Percentiles rank a stretch among this genome's conserved stretches.
These are phyloP conservation scores for Pseudogymnoascus sp. DNA, from an alignment of 2,329 filamentous ascomycete species.

Conservation along the genomic window DNA sequence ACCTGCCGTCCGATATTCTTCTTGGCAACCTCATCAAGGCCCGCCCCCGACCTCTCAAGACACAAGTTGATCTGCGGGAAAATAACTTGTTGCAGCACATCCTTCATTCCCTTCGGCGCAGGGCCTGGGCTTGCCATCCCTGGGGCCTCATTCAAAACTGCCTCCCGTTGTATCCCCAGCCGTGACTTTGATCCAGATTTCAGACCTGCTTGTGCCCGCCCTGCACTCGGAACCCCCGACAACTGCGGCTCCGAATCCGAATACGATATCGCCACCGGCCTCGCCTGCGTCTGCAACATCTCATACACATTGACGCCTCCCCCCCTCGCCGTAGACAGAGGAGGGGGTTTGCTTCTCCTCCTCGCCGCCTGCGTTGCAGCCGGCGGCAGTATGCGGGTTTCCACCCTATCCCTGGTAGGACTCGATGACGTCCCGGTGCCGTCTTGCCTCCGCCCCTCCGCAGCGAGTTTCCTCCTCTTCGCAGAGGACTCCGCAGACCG, in stretches of 20 bases:
- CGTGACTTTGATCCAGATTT: not conserved
- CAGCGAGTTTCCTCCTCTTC: not conserved
- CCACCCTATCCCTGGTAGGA: not conserved
- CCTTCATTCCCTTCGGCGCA: not conserved
- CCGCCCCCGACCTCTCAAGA: not conserved
- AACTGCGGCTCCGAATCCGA: not conserved
- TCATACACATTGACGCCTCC: not conserved
- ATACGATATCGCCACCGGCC: not conserved
- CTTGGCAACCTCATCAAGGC: not conserved
- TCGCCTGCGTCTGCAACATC: not conserved
- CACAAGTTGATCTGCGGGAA: not conserved
- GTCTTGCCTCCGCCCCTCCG: not conserved
- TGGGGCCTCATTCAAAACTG: not conserved
- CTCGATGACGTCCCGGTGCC: not conserved
- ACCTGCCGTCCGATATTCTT: not conserved
- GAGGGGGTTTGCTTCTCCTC: no score
- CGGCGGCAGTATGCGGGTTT: constrained; percentile 13
- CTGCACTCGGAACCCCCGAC: not conserved
- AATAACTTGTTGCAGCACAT: not conserved
- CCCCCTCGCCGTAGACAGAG: not conserved
- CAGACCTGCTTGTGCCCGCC: no score
- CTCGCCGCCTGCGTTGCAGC: not conserved
- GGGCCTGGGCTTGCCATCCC: no score
- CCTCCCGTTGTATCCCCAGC: no score
- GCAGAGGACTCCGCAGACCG: not conserved